Evolutionary conservation across 768 basidiomycete species (phyloP).

Genomic region (Kwoniella europaea): DNA sequence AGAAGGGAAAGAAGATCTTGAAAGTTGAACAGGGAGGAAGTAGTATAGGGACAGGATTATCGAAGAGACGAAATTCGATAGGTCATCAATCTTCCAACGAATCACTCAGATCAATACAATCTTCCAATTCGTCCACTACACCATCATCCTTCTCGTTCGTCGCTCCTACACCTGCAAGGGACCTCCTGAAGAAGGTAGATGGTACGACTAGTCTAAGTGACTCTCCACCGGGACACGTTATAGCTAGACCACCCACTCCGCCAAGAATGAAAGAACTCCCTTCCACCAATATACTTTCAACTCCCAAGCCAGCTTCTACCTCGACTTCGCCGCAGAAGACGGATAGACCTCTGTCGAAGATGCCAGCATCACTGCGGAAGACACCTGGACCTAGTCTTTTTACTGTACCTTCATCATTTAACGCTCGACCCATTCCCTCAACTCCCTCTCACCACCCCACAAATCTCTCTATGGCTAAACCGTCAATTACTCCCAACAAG

Average conservation of each 20-base stretch:
- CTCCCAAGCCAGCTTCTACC: neutral
- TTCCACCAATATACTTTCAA: neutral
- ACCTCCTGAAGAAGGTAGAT: slow-evolving; percentile 21
- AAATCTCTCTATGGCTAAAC: no score
- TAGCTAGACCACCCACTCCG: slow-evolving; percentile 35
- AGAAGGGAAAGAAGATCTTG: neutral
- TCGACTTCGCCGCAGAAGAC: neutral
- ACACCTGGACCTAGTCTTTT: neutral
- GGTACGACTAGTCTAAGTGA: slow-evolving; percentile 4
- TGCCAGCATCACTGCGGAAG: slow-evolving; percentile 24
- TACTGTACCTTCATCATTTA: slow-evolving; percentile 1
- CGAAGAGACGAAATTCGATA: neutral
- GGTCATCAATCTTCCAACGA: slow-evolving; percentile 9
- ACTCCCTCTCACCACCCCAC: slow-evolving; percentile 4
- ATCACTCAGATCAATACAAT: slow-evolving; percentile 9
- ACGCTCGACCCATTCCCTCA: neutral
- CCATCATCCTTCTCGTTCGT: neutral
- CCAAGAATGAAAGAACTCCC: slow-evolving; percentile 25
- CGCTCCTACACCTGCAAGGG: slow-evolving; percentile 29
- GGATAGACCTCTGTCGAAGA: slow-evolving; percentile 13
- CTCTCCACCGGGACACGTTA: slow-evolving; percentile 1
- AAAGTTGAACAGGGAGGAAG: neutral
- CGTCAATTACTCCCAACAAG: neutral
- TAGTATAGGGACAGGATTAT: neutral
- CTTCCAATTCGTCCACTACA: slow-evolving; percentile 4